Base-by-base conservation (phyloP, 148 eudicot genomes). In the Vaccinium darrowii region DNA sequence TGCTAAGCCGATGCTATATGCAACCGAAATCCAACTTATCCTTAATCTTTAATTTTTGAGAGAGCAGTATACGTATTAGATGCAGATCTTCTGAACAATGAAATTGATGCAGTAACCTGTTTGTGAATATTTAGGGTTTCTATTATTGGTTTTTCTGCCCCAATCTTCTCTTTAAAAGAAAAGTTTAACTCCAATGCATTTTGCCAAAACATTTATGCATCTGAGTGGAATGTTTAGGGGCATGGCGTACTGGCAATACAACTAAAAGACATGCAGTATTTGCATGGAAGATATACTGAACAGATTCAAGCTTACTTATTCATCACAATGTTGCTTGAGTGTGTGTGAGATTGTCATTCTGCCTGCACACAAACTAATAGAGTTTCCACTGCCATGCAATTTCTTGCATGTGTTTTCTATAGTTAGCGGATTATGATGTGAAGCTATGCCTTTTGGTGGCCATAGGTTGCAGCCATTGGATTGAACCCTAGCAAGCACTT, bases 381-480 rank as follows among this genome's bases (percentile, higher is more conserved):
- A 69, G n/a, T 73, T 83, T 52, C 58, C 49, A 54, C 50, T 8
- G 18, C 56, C 47, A 47, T 77, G 73, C 39, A 50, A 53, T 53
- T 50, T 53, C 53, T 81, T 3, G 10, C 33, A 47, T 72, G 1
- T n/a, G 77, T 67, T 62, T 30, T 76, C 62, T 47, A 60, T 60
- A 23, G 30, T 19, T 49, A 65, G 51, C 58, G 51, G 72, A 77
- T 78, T 82, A 57, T 65, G 36, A 60, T 86, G 27, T 67, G 56
- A 27, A 8, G 75, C 49, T 49, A 1, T 43, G 52, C 15, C 33
- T 76, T 83, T 73, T 81, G 53, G 7, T 79, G 83, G 76, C 25
- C 71, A 77, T 82, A 96, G 99, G 99, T 97, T 90, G 99, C 99
- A 87, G 98, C 98, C 78, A 93, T 97, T 74, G 99, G 99, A 49